A percentile compares a stretch with the other conserved stretches of the same genome.
Conservation (phyloP, 495 filamentous ascomycete genomes). For the Bacidia gigantensis region DNA sequence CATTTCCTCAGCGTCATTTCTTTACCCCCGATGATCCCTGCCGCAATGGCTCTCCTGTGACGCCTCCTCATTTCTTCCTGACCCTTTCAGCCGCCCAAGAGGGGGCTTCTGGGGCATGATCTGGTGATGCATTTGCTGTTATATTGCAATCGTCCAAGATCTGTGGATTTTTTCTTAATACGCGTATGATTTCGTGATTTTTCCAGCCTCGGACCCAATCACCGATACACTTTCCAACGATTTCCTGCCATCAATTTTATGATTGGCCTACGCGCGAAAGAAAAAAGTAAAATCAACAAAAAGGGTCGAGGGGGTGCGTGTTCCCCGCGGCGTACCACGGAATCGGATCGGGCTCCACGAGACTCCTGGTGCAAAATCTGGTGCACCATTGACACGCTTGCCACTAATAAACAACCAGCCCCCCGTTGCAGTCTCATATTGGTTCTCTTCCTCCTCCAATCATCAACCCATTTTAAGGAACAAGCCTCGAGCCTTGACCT, state of each 20-base stretch:
- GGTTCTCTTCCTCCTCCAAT: conserved; percentile 19
- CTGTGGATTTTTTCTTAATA: background rate
- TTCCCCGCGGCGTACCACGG: no score
- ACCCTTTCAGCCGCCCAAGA: background rate
- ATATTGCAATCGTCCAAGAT: background rate
- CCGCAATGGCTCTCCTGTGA: background rate
- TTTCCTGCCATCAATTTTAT: background rate
- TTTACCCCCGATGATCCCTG: background rate
- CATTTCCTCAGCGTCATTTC: background rate
- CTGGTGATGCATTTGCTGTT: background rate
- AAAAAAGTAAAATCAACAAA: no score
- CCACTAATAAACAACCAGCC: background rate
- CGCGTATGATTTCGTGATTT: background rate
- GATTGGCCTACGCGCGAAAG: background rate
- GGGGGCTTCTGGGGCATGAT: background rate
- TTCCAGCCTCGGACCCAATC: background rate
- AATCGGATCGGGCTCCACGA: no score
- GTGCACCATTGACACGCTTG: no score
- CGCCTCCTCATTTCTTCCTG: background rate
- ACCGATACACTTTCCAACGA: background rate
- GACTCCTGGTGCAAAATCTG: no score
- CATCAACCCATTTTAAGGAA: background rate
- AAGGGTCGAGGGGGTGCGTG: no score
- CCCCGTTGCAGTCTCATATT: conserved; percentile 6
- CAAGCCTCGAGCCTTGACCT: background rate